phyloP scores from a whole-genome alignment of 1,284 basidiomycete species.

The Anthracocystis walkeri region DNA sequence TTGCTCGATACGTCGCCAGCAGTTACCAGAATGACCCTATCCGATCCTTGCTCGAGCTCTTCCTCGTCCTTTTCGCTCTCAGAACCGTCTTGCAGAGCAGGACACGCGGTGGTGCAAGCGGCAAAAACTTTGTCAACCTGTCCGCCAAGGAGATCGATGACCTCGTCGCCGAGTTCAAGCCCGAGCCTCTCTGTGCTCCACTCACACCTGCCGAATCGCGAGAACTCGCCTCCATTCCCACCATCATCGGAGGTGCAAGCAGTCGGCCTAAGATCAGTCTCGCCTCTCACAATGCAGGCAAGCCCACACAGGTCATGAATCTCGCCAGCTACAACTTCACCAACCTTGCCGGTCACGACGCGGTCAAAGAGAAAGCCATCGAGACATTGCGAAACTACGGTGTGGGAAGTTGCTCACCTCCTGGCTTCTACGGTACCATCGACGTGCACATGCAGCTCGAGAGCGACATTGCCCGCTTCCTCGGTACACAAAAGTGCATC shows the following conservation, averaged over 20 bases:
- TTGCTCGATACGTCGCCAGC: constrained; percentile 86
- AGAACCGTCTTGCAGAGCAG: constrained; percentile 88
- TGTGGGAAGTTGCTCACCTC: constrained; percentile 93
- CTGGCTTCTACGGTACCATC: constrained; percentile 96
- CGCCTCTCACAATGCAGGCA: constrained; percentile 74
- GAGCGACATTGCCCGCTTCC: constrained; percentile 86
- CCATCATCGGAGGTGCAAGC: constrained; percentile 84
- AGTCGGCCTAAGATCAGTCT: constrained; percentile 80
- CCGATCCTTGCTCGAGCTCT: constrained; percentile 87
- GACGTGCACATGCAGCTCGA: constrained; percentile 94
- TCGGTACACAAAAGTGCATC: constrained; percentile 88
- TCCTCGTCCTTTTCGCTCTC: constrained; percentile 85
- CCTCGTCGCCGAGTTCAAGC: constrained; percentile 93
- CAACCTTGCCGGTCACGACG: constrained; percentile 87
- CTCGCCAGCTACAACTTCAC: constrained; percentile 93
- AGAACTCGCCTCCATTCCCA: constrained; percentile 80
- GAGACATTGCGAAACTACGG: constrained; percentile 91
- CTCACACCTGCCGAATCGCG: constrained; percentile 76
- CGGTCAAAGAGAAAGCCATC: constrained; percentile 86
- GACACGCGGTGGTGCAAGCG: constrained; percentile 84
- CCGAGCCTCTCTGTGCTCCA: constrained; percentile 82
- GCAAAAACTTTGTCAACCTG: constrained; percentile 89
- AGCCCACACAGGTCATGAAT: constrained; percentile 82
- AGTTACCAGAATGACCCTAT: constrained; percentile 84
- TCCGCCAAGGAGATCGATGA: constrained; percentile 97